Evolutionary conservation across 2,329 filamentous ascomycete genomes (phyloP).

Genomic region (Chrysoporthe austroafricana): DNA sequence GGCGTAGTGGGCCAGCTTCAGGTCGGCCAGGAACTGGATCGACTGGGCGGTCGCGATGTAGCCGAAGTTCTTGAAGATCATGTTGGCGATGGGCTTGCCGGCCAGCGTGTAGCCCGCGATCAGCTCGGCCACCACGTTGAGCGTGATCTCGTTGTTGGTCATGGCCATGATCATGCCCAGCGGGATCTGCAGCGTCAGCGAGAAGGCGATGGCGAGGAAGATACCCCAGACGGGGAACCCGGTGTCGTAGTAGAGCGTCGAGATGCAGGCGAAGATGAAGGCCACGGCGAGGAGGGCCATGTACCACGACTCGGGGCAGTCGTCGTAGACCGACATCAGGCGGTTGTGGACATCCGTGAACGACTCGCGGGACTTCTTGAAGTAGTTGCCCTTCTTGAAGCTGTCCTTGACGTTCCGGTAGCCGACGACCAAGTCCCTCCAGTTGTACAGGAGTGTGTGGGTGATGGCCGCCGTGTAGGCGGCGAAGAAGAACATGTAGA

Average conservation of each 20-base stretch:
- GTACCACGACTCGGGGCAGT: slow-evolving; percentile 36
- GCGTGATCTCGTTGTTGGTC: slow-evolving; percentile 45
- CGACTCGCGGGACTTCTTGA: slow-evolving; percentile 34
- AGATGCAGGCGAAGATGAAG: slow-evolving; percentile 37
- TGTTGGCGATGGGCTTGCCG: slow-evolving; percentile 51
- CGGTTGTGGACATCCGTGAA: slow-evolving; percentile 47
- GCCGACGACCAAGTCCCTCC: slow-evolving; percentile 53
- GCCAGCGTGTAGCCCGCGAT: slow-evolving; percentile 48
- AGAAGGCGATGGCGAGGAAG: slow-evolving; percentile 47
- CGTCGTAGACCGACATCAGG: slow-evolving; percentile 45
- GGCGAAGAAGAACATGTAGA: slow-evolving; percentile 61
- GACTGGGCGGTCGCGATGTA: slow-evolving; percentile 50
- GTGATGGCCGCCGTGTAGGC: slow-evolving; percentile 57
- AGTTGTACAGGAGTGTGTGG: slow-evolving; percentile 56
- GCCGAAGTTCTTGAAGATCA: slow-evolving; percentile 48
- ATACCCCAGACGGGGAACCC: slow-evolving; percentile 46
- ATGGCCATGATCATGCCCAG: slow-evolving; percentile 49
- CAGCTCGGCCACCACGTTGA: slow-evolving; percentile 53
- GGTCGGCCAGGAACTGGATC: slow-evolving; percentile 49
- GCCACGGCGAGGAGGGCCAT: slow-evolving; percentile 36
- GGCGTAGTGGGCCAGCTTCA: slow-evolving; percentile 49
- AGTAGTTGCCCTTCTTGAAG: slow-evolving; percentile 46
- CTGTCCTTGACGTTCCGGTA: slow-evolving; percentile 52
- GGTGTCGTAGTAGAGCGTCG: slow-evolving; percentile 42
- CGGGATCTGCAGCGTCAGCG: slow-evolving; percentile 48